Base-by-base conservation (phyloP, 2,329 filamentous ascomycete species). In the Dryadomyces sulphureus region DNA sequence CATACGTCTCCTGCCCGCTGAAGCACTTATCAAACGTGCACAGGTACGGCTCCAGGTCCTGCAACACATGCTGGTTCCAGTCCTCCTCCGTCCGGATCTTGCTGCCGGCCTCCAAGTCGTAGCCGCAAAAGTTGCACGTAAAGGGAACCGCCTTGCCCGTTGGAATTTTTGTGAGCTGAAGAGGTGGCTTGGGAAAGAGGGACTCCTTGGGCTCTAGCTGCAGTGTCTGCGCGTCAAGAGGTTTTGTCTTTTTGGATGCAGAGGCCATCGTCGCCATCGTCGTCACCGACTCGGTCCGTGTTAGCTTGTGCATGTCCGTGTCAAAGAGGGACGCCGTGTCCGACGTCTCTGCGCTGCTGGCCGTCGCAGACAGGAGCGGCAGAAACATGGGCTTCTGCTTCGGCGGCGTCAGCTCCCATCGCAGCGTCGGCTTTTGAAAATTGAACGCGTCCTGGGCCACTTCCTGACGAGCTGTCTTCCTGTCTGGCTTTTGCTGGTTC, bases 1-100 rank as follows among this genome's bases (percentile, higher is more conserved):
- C 34, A 14, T 50, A 52, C 0, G 48, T 52, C 32, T 48, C 48
- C 9, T 47, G 50, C 8, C 46, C 50, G 21, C 48, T 50, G 22
- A 49, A 50, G 43, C 50, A 52, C 22, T 47, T 46, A 36, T 52
- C 50, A 24, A 51, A 51, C 1, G 50, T 52, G 44, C 50, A 52
- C 11, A 52, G 19, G 11, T 52, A 50, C 1, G 50, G 50, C 39
- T 51, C 50, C 38, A 52, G 12, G n/a, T 51, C 51, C 22, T 47
- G 39, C 8, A 52, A 40, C 7, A 51, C 17, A 24, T 52, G 51
- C 20, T 45, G 43, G 20, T 47, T 36, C 50, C 50, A 51, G 32
- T 51, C 51, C 17, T 48, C 45, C 9, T 49, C 46, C 1, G 47
- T 48, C 32, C 27, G 19, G 14, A 51, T 49, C 12, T 44, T 47